Evolutionary conservation across 1,284 basidiomycete genomes (phyloP).

Genomic region (Trichosporon faecale): DNA sequence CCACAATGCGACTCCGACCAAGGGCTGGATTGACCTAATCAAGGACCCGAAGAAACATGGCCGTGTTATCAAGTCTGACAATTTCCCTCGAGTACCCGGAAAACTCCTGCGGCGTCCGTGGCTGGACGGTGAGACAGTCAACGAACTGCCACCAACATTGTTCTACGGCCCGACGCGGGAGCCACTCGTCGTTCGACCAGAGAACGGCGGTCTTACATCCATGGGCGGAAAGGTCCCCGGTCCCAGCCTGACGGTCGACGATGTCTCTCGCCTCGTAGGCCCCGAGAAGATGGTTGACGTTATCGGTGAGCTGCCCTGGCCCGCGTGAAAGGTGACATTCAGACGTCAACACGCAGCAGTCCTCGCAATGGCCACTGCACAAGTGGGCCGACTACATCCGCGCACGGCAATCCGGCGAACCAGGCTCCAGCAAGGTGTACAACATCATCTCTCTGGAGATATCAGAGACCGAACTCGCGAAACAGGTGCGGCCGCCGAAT

Average conservation of each 20-base stretch:
- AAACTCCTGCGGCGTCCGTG: constrained; percentile 30
- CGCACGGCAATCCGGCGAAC: constrained; percentile 9
- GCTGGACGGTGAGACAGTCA: constrained; percentile 28
- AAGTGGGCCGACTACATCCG: constrained; percentile 86
- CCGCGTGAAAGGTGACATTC: constrained; percentile 2
- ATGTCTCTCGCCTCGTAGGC: constrained; percentile 77
- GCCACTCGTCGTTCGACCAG: constrained; percentile 42
- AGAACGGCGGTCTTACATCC: constrained; percentile 44
- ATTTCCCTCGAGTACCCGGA: constrained; percentile 36
- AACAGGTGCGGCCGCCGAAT: constrained; percentile 74
- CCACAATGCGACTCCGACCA: constrained; percentile 48
- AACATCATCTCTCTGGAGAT: constrained; percentile 89
- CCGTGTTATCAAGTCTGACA: constrained; percentile 35
- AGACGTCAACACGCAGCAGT: constrained; percentile 82
- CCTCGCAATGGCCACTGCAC: constrained; percentile 74
- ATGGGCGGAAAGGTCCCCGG: constrained; percentile 49
- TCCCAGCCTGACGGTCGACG: constrained; percentile 53
- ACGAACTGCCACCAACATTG: constrained; percentile 29
- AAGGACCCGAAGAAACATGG: constrained; percentile 45
- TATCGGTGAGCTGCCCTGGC: constrained; percentile 63
- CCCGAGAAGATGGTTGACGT: constrained; percentile 76
- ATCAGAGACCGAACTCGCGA: constrained; percentile 69
- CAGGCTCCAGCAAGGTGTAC: constrained; percentile 62
- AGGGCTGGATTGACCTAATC: constrained; percentile 49
- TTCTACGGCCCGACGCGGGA: constrained; percentile 46